phyloP scores from a whole-genome alignment of 495 filamentous ascomycete species.

The Astrothelium macrocarpum region DNA sequence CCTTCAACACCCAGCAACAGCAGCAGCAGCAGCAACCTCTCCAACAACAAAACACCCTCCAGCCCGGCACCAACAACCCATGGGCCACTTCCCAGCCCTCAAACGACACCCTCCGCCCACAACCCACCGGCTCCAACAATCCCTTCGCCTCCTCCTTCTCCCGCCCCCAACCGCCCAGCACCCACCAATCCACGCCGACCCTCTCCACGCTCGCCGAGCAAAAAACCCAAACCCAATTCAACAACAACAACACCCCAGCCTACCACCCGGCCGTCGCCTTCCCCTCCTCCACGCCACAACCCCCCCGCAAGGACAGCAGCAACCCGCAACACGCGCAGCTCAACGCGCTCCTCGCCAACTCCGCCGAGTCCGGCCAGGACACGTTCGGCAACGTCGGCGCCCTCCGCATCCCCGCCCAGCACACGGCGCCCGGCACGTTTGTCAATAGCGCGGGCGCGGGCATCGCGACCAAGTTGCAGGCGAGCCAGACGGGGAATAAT shows the following conservation, averaged over 20 bases:
- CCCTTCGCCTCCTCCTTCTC: conserved; percentile 62
- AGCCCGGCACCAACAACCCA: conserved; percentile 81
- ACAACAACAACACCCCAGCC: conserved; percentile 25
- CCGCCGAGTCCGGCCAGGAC: conserved; percentile 86
- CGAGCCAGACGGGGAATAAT: conserved; percentile 72
- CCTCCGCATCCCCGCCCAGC: conserved; percentile 88
- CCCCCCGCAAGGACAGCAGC: conserved; percentile 40
- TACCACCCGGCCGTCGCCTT: conserved; percentile 29
- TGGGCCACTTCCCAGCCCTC: conserved; percentile 45
- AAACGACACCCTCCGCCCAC: conserved; percentile 47
- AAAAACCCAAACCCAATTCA: conserved; percentile 33
- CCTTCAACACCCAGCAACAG: conserved; percentile 37
- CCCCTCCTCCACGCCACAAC: conserved; percentile 33
- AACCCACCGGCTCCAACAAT: conserved; percentile 88
- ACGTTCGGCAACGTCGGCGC: conserved; percentile 96
- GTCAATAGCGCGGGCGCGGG: conserved; percentile 87
- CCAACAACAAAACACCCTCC: conserved; percentile 48
- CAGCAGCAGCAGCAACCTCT: conserved; percentile 34
- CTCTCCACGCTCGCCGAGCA: conserved; percentile 49
- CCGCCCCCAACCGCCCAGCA: conserved; percentile 35
- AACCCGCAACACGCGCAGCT: conserved; percentile 74
- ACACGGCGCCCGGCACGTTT: conserved; percentile 93
- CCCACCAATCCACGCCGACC: conserved; percentile 23
- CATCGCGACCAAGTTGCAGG: conserved; percentile 51
- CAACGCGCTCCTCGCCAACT: conserved; percentile 78